These are phyloP conservation scores for Salvia rosmarinus DNA, from an alignment of 257 asterid species.

Conservation along the genomic window DNA sequence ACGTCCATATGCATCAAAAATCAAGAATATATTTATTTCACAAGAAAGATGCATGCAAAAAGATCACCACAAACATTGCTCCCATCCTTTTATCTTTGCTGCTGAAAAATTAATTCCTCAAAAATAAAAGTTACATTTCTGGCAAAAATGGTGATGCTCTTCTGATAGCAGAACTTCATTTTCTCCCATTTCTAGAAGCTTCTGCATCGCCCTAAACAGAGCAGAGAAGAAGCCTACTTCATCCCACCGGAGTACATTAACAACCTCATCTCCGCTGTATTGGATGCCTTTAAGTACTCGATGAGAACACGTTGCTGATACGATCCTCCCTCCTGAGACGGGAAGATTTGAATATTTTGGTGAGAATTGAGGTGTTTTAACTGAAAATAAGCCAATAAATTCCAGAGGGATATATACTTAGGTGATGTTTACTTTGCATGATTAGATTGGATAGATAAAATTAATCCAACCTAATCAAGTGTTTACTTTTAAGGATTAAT, in stretches of 20 bases:
- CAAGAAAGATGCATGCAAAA: neutral
- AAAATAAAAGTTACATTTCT: neutral
- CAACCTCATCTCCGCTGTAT: conserved; percentile 69
- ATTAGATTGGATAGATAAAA: too few species aligned
- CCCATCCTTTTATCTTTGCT: neutral
- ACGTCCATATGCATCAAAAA: conserved; percentile 8
- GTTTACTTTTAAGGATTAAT: too few species aligned
- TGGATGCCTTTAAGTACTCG: conserved; percentile 92
- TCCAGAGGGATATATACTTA: neutral
- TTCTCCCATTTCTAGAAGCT: neutral
- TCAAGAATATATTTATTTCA: neutral
- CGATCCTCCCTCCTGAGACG: conserved; percentile 87
- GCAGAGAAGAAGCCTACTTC: conserved; percentile 15
- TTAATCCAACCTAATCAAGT: too few species aligned
- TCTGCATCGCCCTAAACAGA: neutral
- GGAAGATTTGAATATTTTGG: conserved; percentile 2
- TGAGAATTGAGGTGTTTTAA: conserved; percentile 26
- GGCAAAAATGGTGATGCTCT: conserved; percentile 7
- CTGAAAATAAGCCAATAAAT: conserved; percentile 7
- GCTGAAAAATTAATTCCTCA: neutral
- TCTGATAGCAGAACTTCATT: neutral
- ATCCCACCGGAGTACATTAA: conserved; percentile 59
- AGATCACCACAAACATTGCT: neutral
- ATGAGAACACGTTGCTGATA: conserved; percentile 89
- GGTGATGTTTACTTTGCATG: too few species aligned